Evolutionary conservation across 345 rosid genomes (phyloP).

Genomic region (Conringia planisiliqua): DNA sequence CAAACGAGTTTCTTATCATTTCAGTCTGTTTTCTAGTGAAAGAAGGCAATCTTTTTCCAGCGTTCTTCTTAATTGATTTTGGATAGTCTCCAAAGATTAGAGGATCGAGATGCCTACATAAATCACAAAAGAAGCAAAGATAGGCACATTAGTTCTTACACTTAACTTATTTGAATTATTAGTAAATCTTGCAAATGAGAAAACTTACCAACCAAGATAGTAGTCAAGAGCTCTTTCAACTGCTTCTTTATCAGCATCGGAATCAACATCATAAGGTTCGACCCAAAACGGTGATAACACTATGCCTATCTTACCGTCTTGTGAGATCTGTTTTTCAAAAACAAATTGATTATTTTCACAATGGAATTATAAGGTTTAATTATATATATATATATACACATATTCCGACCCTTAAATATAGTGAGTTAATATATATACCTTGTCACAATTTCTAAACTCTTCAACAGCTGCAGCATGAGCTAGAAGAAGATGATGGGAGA

Average conservation of each 20-base stretch:
- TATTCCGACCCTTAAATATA: not conserved
- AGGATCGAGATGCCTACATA: slow-evolving; percentile 34
- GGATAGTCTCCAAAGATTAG: slow-evolving; percentile 43
- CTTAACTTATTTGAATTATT: not conserved
- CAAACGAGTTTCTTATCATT: slow-evolving; percentile 36
- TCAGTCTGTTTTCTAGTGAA: slow-evolving; percentile 34
- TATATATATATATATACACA: not conserved
- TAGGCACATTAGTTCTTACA: not conserved
- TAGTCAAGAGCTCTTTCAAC: slow-evolving; percentile 21
- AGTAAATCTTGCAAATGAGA: not conserved
- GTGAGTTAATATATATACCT: slow-evolving; percentile 9
- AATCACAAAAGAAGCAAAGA: not conserved
- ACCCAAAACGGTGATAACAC: slow-evolving; percentile 30
- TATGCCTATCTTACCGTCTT: slow-evolving; percentile 29
- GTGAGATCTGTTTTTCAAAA: slow-evolving; percentile 10
- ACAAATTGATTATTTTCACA: not conserved
- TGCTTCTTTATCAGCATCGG: slow-evolving; percentile 28
- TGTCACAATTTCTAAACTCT: slow-evolving; percentile 27
- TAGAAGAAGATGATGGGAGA: slow-evolving; percentile 32
- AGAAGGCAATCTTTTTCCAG: slow-evolving; percentile 37
- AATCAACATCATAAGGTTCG: slow-evolving; percentile 25
- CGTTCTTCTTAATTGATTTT: slow-evolving; percentile 20
- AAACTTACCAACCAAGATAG: slow-evolving; percentile 22
- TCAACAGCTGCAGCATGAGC: slow-evolving; percentile 26
- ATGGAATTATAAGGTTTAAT: not conserved